phyloP scores from a whole-genome alignment of 495 filamentous ascomycete species.

The Choiromyces venosus region DNA sequence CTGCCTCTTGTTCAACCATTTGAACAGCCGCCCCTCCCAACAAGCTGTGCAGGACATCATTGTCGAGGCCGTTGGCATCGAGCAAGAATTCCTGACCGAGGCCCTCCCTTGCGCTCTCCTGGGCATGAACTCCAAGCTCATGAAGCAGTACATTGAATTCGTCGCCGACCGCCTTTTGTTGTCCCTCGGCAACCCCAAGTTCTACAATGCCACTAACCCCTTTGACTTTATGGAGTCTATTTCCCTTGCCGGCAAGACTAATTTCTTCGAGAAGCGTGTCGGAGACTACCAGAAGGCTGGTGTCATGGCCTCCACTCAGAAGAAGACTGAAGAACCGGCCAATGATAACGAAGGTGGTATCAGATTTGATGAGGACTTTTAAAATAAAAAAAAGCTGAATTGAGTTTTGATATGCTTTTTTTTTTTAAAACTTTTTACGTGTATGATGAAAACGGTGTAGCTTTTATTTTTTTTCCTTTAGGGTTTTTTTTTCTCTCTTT shows the following conservation, averaged over 20 bases:
- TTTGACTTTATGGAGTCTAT: slow-evolving; percentile 99
- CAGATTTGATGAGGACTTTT: slow-evolving; percentile 96
- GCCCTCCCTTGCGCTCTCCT: slow-evolving; percentile 86
- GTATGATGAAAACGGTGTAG: not conserved
- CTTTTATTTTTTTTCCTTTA: not conserved
- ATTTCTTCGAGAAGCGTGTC: slow-evolving; percentile 99
- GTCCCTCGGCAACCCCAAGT: slow-evolving; percentile 85
- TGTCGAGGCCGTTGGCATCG: slow-evolving; percentile 84
- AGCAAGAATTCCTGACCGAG: slow-evolving; percentile 97
- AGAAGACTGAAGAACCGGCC: slow-evolving; percentile 57
- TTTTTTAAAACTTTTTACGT: not conserved
- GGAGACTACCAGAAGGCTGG: slow-evolving; percentile 99
- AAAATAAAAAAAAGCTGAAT: no score
- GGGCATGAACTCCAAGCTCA: slow-evolving; percentile 93
- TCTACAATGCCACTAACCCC: slow-evolving; percentile 86
- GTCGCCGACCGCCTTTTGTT: slow-evolving; percentile 92
- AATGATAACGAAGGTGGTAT: slow-evolving; percentile 71
- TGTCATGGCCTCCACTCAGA: slow-evolving; percentile 91
- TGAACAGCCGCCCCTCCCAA: slow-evolving; percentile 81
- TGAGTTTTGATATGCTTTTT: not conserved
- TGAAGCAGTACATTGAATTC: slow-evolving; percentile 99
- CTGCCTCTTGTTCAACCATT: slow-evolving; percentile 90
- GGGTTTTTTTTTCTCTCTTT: no score
- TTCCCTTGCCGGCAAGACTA: slow-evolving; percentile 96
- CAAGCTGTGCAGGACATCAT: slow-evolving; percentile 81